Evolutionary conservation across 2,329 filamentous ascomycete species (phyloP).

Genomic region (Penicillium nordicum): DNA sequence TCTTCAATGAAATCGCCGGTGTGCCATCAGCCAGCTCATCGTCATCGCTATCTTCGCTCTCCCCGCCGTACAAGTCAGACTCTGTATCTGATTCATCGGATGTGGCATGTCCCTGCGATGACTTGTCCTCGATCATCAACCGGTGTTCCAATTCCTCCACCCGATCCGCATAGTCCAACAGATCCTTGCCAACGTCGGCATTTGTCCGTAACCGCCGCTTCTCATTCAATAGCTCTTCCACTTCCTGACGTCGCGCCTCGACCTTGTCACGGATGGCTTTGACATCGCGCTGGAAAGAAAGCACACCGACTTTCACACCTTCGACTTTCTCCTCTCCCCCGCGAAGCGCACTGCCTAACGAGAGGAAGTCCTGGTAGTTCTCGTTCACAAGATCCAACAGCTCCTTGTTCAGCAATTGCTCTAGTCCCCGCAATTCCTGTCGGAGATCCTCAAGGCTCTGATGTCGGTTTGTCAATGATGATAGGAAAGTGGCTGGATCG

Average conservation of each 20-base stretch:
- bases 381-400: conserved; percentile 91
- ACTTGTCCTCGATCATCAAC: conserved; percentile 60
- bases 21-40: conserved; percentile 42
- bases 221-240: conserved; percentile 62
- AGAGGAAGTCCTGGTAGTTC: conserved; percentile 89
- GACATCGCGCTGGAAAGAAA: conserved; percentile 81
- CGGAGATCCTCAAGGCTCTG: conserved; percentile 95
- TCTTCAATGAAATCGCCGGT: conserved; percentile 38
- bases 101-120: conserved; percentile 14
- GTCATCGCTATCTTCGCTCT: conserved; percentile 36
- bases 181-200: conserved; percentile 58
- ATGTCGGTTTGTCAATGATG: conserved; percentile 77
- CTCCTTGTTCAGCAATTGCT: conserved; percentile 75
- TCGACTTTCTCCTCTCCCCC: conserved; percentile 91
- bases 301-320: conserved; percentile 78
- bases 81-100: conserved; percentile 31
- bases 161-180: conserved; percentile 47
- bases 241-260: conserved; percentile 59
- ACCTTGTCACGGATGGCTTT: conserved; percentile 69
- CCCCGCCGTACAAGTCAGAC: conserved; percentile 35
- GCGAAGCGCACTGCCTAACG: conserved; percentile 72
- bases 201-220: conserved; percentile 61
- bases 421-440: conserved; percentile 76
- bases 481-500: conserved; percentile 77
- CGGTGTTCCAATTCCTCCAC: conserved; percentile 62